Conservation (phyloP, 2,329 filamentous ascomycete genomes). For the Pyricularia grisea region DNA sequence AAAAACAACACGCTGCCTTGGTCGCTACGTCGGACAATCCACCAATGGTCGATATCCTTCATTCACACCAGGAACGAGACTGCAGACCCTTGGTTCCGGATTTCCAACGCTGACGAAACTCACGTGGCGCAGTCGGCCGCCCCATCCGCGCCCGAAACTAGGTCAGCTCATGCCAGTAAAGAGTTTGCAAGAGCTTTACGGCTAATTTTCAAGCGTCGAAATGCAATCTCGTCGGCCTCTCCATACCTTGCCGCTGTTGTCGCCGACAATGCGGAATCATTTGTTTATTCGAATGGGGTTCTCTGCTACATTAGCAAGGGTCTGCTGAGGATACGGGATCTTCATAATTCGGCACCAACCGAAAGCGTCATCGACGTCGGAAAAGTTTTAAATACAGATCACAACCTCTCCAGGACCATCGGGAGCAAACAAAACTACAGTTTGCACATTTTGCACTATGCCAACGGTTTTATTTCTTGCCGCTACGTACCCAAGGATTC, state of each 20-base stretch:
- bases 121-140: slow-evolving; percentile 21
- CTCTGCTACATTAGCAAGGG: slow-evolving; percentile 51
- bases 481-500: slow-evolving; percentile 35
- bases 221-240: slow-evolving; percentile 48
- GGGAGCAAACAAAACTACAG: slow-evolving; percentile 25
- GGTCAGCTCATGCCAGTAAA: slow-evolving; percentile 18
- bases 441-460: slow-evolving; percentile 48
- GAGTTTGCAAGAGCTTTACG: slow-evolving; percentile 44
- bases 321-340: slow-evolving; percentile 46
- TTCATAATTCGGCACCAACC: slow-evolving; percentile 34
- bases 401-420: slow-evolving; percentile 3
- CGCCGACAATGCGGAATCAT: slow-evolving; percentile 49
- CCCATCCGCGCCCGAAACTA: slow-evolving; percentile 20
- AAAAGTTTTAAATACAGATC: slow-evolving; percentile 20
- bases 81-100: not conserved
- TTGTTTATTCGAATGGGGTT: slow-evolving; percentile 52
- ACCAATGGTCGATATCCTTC: not conserved
- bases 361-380: slow-evolving; percentile 50
- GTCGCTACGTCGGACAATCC: not conserved
- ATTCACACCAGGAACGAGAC: not conserved
- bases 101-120: slow-evolving; percentile 10
- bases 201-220: slow-evolving; percentile 49
- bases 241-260: slow-evolving; percentile 54
- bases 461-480: slow-evolving; percentile 47
- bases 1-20: not conserved